Conservation (phyloP, 2,329 filamentous ascomycete genomes). For the Cercospora nicotianae region DNA sequence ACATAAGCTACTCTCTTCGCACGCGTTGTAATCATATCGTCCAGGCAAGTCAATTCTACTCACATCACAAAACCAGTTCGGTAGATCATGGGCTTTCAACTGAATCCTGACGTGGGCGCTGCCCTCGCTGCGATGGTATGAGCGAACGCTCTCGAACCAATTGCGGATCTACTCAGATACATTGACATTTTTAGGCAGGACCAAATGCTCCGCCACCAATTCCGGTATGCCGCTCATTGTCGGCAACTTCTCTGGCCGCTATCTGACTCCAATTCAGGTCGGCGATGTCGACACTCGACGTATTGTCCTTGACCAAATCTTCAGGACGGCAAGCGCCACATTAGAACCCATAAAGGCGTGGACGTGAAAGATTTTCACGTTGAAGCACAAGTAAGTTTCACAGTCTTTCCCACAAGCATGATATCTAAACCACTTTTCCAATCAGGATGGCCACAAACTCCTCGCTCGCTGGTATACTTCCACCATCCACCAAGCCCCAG, state of each 20-base stretch:
- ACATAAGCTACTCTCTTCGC: not conserved
- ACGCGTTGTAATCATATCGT: not conserved
- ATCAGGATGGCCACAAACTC: conserved; percentile 25
- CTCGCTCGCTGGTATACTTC: conserved; percentile 28
- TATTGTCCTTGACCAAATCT: not conserved
- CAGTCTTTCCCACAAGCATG: conserved; percentile 15
- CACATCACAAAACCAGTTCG: no score
- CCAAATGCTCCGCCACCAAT: not conserved
- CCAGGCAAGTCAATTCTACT: no score
- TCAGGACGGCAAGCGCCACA: not conserved
- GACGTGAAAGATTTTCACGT: not conserved
- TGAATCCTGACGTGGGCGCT: not conserved
- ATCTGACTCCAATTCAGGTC: not conserved
- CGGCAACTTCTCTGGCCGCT: not conserved
- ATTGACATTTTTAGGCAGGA: not conserved
- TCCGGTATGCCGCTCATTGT: not conserved
- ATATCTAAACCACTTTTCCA: not conserved
- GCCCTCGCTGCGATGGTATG: not conserved
- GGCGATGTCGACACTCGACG: not conserved
- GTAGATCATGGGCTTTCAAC: not conserved
- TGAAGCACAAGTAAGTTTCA: not conserved
- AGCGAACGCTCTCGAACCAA: not conserved
- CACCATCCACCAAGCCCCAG: conserved; percentile 5
- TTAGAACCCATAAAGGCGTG: not conserved
- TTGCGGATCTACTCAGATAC: not conserved